phyloP scores from a whole-genome alignment of 2,329 filamentous ascomycete genomes.

The Pseudopyricularia cyperi region DNA sequence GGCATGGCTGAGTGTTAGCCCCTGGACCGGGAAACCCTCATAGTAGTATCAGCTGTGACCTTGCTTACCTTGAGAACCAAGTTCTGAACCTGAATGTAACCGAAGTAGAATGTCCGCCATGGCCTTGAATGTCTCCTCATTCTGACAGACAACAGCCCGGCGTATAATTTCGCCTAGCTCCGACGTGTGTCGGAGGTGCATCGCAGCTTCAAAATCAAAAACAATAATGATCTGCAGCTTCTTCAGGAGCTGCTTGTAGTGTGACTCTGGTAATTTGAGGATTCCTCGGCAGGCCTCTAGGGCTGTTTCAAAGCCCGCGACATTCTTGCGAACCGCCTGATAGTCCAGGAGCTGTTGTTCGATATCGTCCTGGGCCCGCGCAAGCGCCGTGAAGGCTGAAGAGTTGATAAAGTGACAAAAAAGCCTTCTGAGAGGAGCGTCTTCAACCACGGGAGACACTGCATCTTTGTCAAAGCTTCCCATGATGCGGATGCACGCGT shows the following conservation, averaged over 20 bases:
- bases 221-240: slow-evolving; percentile 57
- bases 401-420: slow-evolving; percentile 59
- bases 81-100: slow-evolving; percentile 18
- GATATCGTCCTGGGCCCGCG: slow-evolving; percentile 34
- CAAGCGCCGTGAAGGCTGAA: slow-evolving; percentile 35
- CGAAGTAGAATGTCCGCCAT: slow-evolving; percentile 55
- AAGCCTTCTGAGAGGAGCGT: slow-evolving; percentile 45
- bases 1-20: neutral
- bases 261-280: slow-evolving; percentile 26
- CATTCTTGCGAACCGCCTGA: slow-evolving; percentile 43
- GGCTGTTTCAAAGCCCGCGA: slow-evolving; percentile 40
- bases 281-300: slow-evolving; percentile 24
- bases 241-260: slow-evolving; percentile 33
- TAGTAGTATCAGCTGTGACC: too few species aligned
- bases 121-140: slow-evolving; percentile 38
- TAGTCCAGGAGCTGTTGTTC: slow-evolving; percentile 48
- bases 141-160: slow-evolving; percentile 29
- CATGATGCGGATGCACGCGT: slow-evolving; percentile 38
- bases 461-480: slow-evolving; percentile 35
- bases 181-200: slow-evolving; percentile 55
- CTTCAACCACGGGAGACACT: slow-evolving; percentile 23
- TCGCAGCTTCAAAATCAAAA: slow-evolving; percentile 68
- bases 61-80: slow-evolving; percentile 34
- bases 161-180: slow-evolving; percentile 47
- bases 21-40: neutral